Evolutionary conservation across 257 asterid genomes (phyloP).

Genomic region (Handroanthus guayacan): DNA sequence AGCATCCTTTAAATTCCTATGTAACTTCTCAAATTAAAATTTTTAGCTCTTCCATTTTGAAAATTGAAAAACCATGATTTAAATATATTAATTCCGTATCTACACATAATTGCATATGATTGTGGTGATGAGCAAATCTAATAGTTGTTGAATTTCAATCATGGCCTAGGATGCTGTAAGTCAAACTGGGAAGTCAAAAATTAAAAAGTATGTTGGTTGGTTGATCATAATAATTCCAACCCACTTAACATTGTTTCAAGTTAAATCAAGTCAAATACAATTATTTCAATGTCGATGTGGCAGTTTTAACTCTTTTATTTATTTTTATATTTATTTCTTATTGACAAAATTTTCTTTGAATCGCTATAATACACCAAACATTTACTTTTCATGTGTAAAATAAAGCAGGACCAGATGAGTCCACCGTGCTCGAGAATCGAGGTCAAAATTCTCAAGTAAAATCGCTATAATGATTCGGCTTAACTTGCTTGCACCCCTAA

Average conservation of each 20-base stretch:
- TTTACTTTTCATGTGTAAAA: too few species aligned
- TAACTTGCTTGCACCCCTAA: too few species aligned
- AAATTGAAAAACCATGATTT: too few species aligned
- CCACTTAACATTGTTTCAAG: slow-evolving; percentile 39
- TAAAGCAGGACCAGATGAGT: too few species aligned
- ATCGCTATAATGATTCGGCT: too few species aligned
- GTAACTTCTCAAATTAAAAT: too few species aligned
- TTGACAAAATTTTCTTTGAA: background rate
- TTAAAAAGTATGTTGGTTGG: background rate
- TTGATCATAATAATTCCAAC: slow-evolving; percentile 28
- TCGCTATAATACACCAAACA: too few species aligned
- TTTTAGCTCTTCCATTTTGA: too few species aligned
- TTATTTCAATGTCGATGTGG: background rate
- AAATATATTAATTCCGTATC: too few species aligned
- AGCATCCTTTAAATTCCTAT: background rate
- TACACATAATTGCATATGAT: background rate
- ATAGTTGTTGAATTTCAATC: slow-evolving; percentile 1
- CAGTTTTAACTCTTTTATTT: background rate
- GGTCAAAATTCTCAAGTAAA: too few species aligned
- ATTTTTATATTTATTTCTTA: too few species aligned
- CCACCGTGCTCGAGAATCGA: too few species aligned
- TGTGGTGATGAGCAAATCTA: background rate
- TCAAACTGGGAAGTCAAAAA: background rate
- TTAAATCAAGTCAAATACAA: slow-evolving; percentile 3
- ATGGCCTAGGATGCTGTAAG: slow-evolving; percentile 36